Conservation (phyloP, 2,329 filamentous ascomycete species). For the Pseudogymnoascus sp. region DNA sequence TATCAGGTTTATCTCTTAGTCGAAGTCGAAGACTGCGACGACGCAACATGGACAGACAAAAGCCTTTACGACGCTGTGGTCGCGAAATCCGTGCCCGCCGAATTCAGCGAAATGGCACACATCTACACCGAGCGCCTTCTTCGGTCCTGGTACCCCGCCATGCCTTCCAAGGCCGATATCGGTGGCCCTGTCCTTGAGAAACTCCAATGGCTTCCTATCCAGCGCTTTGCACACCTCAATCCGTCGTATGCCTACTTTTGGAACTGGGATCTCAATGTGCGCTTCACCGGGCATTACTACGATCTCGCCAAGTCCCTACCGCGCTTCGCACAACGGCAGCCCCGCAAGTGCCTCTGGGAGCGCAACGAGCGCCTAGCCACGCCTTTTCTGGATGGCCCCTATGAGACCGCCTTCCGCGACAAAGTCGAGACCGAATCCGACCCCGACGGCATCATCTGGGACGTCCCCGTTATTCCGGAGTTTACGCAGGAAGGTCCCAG, state of each 20-base stretch:
- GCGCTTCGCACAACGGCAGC: constrained; percentile 57
- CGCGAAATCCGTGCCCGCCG: constrained; percentile 54
- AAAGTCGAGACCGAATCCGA: constrained; percentile 35
- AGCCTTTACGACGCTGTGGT: constrained; percentile 53
- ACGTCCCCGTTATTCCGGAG: constrained; percentile 50
- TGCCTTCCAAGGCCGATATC: constrained; percentile 42
- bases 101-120: constrained; percentile 63
- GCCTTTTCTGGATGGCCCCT: constrained; percentile 58
- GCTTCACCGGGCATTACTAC: constrained; percentile 74
- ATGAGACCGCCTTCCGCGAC: constrained; percentile 57
- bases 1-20: constrained; percentile 75
- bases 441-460: constrained; percentile 46
- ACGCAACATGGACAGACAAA: constrained; percentile 51
- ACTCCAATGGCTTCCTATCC: constrained; percentile 50
- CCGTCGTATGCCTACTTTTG: constrained; percentile 64
- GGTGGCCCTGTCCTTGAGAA: constrained; percentile 22
- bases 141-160: constrained; percentile 65
- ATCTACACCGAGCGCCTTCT: constrained; percentile 71
- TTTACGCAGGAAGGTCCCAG: constrained; percentile 54
- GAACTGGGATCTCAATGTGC: constrained; percentile 70
- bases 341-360: constrained; percentile 66
- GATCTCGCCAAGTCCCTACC: constrained; percentile 62
- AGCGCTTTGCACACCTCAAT: constrained; percentile 67
- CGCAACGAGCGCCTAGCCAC: constrained; percentile 67
- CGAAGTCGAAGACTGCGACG: constrained; percentile 60